Evolutionary conservation across 805 yeast species (phyloP).

Genomic region (Diddensiella santjacobensis): DNA sequence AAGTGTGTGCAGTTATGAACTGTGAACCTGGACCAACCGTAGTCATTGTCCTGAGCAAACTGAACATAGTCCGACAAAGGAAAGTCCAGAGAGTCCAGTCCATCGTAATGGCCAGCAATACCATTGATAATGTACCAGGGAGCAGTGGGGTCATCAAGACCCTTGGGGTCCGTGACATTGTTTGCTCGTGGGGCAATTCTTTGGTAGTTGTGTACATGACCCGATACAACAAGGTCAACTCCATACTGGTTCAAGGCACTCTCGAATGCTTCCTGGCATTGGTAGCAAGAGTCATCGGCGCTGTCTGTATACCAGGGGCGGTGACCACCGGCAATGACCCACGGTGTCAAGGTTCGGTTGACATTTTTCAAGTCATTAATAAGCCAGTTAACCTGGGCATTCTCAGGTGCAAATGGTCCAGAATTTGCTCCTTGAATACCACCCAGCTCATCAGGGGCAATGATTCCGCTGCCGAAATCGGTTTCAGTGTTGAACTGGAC

Average conservation of each 20-base stretch:
- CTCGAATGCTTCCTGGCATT: conserved; percentile 24
- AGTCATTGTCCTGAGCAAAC: conserved; percentile 17
- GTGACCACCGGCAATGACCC: conserved; percentile 24
- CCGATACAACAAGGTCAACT: conserved; percentile 24
- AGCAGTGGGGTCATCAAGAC: conserved; percentile 26
- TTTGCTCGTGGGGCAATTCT: conserved; percentile 18
- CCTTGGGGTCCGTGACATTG: conserved; percentile 26
- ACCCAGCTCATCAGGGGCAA: conserved; percentile 23
- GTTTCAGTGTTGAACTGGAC: conserved; percentile 28
- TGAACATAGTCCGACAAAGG: conserved; percentile 12
- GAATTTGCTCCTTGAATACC: conserved; percentile 20
- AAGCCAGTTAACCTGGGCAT: conserved; percentile 29
- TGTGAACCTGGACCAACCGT: conserved; percentile 27
- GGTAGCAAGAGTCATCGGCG: conserved; percentile 11
- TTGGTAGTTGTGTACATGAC: conserved; percentile 26
- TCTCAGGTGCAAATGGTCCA: conserved; percentile 24
- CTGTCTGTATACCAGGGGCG: conserved; percentile 27
- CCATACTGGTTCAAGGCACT: conserved; percentile 15
- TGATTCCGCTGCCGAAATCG: conserved; percentile 22
- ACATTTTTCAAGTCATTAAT: conserved; percentile 25
- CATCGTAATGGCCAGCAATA: conserved; percentile 28
- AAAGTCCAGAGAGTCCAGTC: conserved; percentile 15
- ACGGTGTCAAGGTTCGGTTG: conserved; percentile 27
- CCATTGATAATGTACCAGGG: conserved; percentile 30
- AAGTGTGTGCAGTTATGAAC: conserved; percentile 29